Conservation (phyloP, 2,329 filamentous ascomycete species). For the Pseudogymnoascus verrucosus region DNA sequence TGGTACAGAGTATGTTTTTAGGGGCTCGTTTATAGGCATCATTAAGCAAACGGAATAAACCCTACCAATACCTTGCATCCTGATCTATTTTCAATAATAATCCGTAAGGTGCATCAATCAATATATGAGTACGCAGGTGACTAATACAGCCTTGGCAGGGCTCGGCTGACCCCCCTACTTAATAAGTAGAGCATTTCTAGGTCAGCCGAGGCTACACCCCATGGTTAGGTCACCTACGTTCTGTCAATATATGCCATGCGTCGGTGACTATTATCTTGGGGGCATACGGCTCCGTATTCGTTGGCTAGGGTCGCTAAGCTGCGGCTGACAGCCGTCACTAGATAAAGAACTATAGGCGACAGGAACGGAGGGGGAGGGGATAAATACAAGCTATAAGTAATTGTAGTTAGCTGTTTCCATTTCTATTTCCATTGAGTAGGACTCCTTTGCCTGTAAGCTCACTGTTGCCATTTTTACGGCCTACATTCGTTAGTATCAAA, state of each 20-base stretch:
- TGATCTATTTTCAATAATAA: neutral
- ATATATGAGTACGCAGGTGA: neutral
- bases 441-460: neutral
- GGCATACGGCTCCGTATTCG: slow-evolving; percentile 2
- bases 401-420: neutral
- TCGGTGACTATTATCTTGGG: neutral
- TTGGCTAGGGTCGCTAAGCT: neutral
- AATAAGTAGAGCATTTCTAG: too few species aligned
- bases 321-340: slow-evolving; percentile 3
- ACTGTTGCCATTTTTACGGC: neutral
- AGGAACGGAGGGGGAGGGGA: neutral
- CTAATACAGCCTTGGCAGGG: too few species aligned
- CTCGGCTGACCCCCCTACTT: too few species aligned
- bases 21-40: neutral
- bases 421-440: neutral
- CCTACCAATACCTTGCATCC: neutral
- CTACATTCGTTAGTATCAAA: neutral
- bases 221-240: too few species aligned
- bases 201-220: too few species aligned
- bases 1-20: neutral
- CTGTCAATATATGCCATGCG: neutral
- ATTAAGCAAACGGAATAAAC: neutral
- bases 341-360: neutral
- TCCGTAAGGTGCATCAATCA: neutral
- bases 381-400: slow-evolving; percentile 4